These are phyloP conservation scores for Macadamia tetraphylla DNA, from an alignment of 164 flowering plant species.

Conservation along the genomic window DNA sequence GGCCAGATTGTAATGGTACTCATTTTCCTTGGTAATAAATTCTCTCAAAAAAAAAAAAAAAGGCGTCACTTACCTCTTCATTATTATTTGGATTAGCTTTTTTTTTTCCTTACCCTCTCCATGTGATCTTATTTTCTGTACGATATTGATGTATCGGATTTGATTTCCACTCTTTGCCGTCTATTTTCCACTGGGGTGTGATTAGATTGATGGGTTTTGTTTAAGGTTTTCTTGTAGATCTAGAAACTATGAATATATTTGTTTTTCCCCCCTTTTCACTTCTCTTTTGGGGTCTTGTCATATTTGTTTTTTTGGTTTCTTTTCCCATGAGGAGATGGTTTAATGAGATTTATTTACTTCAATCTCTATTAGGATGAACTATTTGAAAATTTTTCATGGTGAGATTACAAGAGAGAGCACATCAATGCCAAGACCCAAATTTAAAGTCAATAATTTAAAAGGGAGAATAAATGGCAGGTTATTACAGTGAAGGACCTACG, in stretches of 20 bases:
- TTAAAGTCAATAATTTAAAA: too few species aligned
- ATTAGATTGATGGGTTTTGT: slow-evolving; percentile 11
- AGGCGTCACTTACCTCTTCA: background rate
- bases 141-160: background rate
- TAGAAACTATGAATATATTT: background rate
- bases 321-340: background rate
- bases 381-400: background rate
- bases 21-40: too few species aligned
- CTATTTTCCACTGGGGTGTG: background rate
- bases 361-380: background rate
- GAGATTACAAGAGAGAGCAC: too few species aligned
- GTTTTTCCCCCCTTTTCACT: background rate
- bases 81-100: background rate
- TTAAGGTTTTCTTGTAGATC: slow-evolving; percentile 20
- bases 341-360: background rate
- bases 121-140: background rate
- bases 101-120: background rate
- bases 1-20: too few species aligned
- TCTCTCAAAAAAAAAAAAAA: too few species aligned
- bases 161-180: background rate
- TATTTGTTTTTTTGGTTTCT: background rate
- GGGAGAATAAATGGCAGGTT: too few species aligned
- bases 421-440: too few species aligned
- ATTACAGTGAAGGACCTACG: too few species aligned
- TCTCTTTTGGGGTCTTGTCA: background rate